These are phyloP conservation scores for Trametes pubescens DNA, from an alignment of 1,284 basidiomycete genomes.

Conservation along the genomic window DNA sequence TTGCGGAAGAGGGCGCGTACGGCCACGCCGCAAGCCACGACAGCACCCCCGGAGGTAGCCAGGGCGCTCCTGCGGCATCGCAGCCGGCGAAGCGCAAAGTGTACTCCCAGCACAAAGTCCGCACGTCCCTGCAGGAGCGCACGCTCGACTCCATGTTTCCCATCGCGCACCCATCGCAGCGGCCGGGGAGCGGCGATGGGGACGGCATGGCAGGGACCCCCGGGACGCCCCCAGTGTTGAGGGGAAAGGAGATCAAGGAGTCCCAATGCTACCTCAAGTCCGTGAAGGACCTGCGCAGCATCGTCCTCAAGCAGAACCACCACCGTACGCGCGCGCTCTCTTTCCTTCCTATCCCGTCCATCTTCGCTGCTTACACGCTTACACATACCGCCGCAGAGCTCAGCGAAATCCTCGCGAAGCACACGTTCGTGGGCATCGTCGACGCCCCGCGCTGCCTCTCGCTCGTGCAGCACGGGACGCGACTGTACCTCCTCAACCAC, in stretches of 20 bases:
- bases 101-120: constrained; percentile 89
- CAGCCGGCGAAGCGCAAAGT: constrained; percentile 49
- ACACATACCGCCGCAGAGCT: constrained; percentile 61
- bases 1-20: constrained; percentile 38
- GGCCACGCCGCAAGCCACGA: not conserved
- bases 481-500: constrained; percentile 91
- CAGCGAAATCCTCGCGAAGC: constrained; percentile 84
- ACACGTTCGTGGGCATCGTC: constrained; percentile 94
- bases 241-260: constrained; percentile 71
- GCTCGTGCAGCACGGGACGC: constrained; percentile 88
- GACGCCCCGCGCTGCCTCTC: constrained; percentile 81
- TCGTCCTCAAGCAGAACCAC: constrained; percentile 70
- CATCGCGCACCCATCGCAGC: constrained; percentile 59
- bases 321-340: constrained; percentile 58
- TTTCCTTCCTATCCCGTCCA: not conserved
- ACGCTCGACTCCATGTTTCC: constrained; percentile 96
- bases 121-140: constrained; percentile 87
- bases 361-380: constrained; percentile 2
- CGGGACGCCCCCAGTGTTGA: constrained; percentile 30
- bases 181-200: constrained; percentile 19
- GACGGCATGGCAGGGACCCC: constrained; percentile 13
- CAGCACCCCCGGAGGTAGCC: constrained; percentile 3
- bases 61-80: constrained; percentile 10
- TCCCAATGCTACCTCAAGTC: constrained; percentile 85
- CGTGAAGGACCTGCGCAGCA: constrained; percentile 73